Conservation (phyloP, 139 green algal species). For the Closterium sp. region DNA sequence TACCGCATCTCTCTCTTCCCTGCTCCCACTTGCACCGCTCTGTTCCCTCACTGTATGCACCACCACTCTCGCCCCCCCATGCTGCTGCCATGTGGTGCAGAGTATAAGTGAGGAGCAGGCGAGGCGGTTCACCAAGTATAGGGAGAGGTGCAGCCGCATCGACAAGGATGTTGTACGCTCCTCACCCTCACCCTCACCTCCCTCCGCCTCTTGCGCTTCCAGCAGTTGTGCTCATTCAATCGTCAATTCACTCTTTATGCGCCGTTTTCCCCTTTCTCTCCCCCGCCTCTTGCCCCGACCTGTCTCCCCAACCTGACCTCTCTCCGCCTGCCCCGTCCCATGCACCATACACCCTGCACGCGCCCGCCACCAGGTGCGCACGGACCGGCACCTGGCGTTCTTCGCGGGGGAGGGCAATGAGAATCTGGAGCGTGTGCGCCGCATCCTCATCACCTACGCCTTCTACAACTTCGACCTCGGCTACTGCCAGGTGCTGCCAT, state of each 20-base stretch:
- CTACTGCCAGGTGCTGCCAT: conserved; percentile 70
- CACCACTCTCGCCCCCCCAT: too few relatives aligned
- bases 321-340: not conserved
- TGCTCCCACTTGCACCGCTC: too few relatives aligned
- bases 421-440: conserved; percentile 52
- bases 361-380: conserved; percentile 17
- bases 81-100: not conserved
- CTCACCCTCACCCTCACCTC: too few relatives aligned
- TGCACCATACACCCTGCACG: too few relatives aligned
- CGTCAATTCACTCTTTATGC: not conserved
- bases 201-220: not conserved
- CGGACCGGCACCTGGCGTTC: conserved; percentile 34
- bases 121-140: conserved; percentile 71
- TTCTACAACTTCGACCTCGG: conserved; percentile 87
- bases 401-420: conserved; percentile 54
- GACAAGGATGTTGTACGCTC: conserved; percentile 66
- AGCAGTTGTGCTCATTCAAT: too few relatives aligned
- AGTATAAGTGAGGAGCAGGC: conserved; percentile 67
- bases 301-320: too few relatives aligned
- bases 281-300: not conserved
- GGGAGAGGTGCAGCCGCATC: conserved; percentile 66
- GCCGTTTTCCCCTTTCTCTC: not conserved
- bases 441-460: conserved; percentile 72
- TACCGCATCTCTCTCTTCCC: too few relatives aligned
- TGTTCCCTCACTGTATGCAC: too few relatives aligned